Percentiles rank a stretch among this genome's conserved stretches.
Evolutionary conservation across 805 yeast species (phyloP).

Genomic region (Scheffersomyces lignosus): DNA sequence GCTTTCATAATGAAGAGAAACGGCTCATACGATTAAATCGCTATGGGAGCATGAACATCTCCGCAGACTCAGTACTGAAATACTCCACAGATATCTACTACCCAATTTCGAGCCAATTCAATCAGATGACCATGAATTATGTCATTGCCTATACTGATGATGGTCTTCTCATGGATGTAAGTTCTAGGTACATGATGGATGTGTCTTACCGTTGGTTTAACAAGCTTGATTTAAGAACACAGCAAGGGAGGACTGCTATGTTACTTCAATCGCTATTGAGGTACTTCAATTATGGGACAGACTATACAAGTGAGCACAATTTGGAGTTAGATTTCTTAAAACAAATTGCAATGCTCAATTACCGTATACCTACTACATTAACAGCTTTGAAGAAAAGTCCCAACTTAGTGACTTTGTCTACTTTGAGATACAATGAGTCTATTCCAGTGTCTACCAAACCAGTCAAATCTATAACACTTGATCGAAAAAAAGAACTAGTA

Average conservation of each 20-base stretch:
- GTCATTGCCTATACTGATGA: slow-evolving; percentile 21
- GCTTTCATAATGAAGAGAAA: slow-evolving; percentile 30
- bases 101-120: slow-evolving; percentile 22
- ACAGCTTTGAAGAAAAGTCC: slow-evolving; percentile 28
- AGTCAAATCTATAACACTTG: slow-evolving; percentile 13
- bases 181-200: slow-evolving; percentile 32
- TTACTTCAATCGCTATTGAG: slow-evolving; percentile 25
- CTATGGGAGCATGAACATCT: not conserved
- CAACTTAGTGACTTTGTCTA: slow-evolving; percentile 21
- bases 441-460: slow-evolving; percentile 12
- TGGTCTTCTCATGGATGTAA: slow-evolving; percentile 23
- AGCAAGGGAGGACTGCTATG: slow-evolving; percentile 22
- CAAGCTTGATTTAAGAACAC: slow-evolving; percentile 27
- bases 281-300: slow-evolving; percentile 11
- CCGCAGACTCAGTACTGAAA: not conserved
- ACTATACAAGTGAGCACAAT: slow-evolving; percentile 5
- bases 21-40: slow-evolving; percentile 22
- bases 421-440: slow-evolving; percentile 27
- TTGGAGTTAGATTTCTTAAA: slow-evolving; percentile 21
- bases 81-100: slow-evolving; percentile 15
- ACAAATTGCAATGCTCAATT: slow-evolving; percentile 22
- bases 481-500: slow-evolving; percentile 13
- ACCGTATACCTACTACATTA: slow-evolving; percentile 21
- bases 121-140: slow-evolving; percentile 31
- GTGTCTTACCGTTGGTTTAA: slow-evolving; percentile 30